A percentile compares a stretch with the other conserved stretches of the same genome.
Conservation (phyloP, 2,329 filamentous ascomycete species). For the Sporothrix curviconia region DNA sequence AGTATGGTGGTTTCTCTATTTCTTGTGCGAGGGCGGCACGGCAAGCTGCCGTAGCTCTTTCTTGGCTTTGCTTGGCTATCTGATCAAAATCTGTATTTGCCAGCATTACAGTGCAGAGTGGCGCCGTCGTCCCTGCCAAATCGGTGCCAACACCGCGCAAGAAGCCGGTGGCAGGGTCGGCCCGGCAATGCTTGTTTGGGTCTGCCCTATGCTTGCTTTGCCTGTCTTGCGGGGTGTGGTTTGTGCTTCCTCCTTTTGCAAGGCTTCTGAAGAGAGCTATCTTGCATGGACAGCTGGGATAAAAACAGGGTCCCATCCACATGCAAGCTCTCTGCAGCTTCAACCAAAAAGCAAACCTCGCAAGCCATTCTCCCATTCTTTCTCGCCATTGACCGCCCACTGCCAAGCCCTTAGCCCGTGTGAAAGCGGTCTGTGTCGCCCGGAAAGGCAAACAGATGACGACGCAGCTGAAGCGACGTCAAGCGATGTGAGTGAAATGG, state of each 20-base stretch:
- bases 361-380: too few species aligned
- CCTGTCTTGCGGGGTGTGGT: neutral
- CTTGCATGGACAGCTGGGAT: too few species aligned
- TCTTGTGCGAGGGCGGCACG: slow-evolving; percentile 1
- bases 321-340: too few species aligned
- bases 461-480: neutral
- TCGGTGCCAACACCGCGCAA: slow-evolving; percentile 1
- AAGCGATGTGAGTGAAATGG: neutral
- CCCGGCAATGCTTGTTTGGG: slow-evolving; percentile 5
- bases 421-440: neutral
- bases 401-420: slow-evolving; percentile 3
- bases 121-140: neutral
- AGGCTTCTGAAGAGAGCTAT: too few species aligned
- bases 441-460: neutral
- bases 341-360: too few species aligned
- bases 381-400: neutral
- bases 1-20: too few species aligned
- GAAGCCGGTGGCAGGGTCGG: too few species aligned
- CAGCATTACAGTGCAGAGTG: too few species aligned
- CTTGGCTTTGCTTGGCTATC: neutral
- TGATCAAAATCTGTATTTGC: too few species aligned
- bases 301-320: too few species aligned
- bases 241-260: neutral
- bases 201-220: neutral
- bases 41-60: slow-evolving; percentile 3